These are phyloP conservation scores for Effrenium voratum DNA, from an alignment of 73 alveolate species.

Conservation along the genomic window DNA sequence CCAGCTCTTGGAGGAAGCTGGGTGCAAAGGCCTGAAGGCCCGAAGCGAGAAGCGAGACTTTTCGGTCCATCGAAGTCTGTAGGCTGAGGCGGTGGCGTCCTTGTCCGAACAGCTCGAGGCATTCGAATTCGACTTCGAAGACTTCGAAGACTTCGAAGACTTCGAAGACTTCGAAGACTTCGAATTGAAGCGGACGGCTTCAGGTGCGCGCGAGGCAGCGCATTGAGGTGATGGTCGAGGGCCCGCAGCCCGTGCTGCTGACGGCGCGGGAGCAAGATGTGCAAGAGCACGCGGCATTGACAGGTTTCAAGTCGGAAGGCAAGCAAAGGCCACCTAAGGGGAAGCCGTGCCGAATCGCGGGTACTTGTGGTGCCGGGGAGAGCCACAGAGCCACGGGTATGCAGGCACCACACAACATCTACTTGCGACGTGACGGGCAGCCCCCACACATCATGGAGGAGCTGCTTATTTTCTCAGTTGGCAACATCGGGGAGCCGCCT, in stretches of 20 bases:
- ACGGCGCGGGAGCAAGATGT: neutral
- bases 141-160: neutral
- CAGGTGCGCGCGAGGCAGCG: conserved; percentile 85
- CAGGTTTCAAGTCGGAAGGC: neutral
- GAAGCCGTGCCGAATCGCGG: no score
- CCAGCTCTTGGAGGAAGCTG: conserved; percentile 75
- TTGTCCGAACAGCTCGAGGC: conserved; percentile 89
- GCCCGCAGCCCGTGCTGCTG: conserved; percentile 52
- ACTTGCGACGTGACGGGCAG: conserved; percentile 75
- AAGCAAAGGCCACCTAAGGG: neutral
- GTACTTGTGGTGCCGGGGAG: no score
- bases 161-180: no score
- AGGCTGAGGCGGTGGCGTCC: conserved; percentile 47
- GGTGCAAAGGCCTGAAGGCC: conserved; percentile 57
- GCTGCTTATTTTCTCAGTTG: neutral
- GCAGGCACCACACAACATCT: conserved; percentile 92
- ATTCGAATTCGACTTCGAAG: no score
- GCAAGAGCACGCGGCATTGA: no score
- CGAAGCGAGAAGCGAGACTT: neutral
- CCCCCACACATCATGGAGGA: conserved; percentile 92
- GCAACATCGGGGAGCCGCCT: neutral
- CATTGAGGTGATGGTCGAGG: conserved; percentile 63
- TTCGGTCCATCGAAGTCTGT: neutral
- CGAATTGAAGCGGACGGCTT: neutral
- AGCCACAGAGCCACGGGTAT: no score